Conservation (phyloP, 306 rosid species). For the Prunus salicina region DNA sequence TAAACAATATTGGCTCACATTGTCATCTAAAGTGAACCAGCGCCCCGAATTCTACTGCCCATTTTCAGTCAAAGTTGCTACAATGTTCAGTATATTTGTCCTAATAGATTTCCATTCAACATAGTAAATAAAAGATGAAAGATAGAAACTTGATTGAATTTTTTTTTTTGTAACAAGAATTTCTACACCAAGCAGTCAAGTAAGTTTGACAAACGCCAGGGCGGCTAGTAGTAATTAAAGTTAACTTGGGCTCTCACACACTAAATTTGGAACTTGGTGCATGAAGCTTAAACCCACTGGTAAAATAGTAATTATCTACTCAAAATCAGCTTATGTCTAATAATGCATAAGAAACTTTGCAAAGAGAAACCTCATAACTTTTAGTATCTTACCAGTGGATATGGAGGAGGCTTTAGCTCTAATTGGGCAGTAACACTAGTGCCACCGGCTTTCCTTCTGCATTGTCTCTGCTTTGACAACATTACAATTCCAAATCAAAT, state of each 20-base stretch:
- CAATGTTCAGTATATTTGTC: neutral
- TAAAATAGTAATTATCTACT: neutral
- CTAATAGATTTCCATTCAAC: neutral
- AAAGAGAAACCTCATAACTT: slow-evolving; percentile 13
- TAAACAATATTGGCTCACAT: slow-evolving; percentile 13
- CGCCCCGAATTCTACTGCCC: neutral
- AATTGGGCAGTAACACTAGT: slow-evolving; percentile 47
- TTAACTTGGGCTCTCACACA: neutral
- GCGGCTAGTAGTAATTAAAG: neutral
- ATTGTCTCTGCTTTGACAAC: slow-evolving; percentile 40
- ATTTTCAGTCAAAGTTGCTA: neutral
- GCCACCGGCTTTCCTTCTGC: slow-evolving; percentile 32
- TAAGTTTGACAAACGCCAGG: slow-evolving; percentile 8
- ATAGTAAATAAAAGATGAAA: neutral
- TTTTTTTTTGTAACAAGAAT: neutral
- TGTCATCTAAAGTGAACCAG: neutral
- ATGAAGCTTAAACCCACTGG: neutral
- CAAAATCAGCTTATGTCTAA: neutral
- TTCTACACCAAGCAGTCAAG: neutral
- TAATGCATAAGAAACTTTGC: neutral
- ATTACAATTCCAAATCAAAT: neutral
- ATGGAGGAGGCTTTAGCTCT: slow-evolving; percentile 87
- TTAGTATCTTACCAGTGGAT: slow-evolving; percentile 54
- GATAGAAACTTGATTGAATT: neutral
- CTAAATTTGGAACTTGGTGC: neutral